These are phyloP conservation scores for Lentinus brumalis DNA, from an alignment of 768 basidiomycete genomes.

Conservation along the genomic window DNA sequence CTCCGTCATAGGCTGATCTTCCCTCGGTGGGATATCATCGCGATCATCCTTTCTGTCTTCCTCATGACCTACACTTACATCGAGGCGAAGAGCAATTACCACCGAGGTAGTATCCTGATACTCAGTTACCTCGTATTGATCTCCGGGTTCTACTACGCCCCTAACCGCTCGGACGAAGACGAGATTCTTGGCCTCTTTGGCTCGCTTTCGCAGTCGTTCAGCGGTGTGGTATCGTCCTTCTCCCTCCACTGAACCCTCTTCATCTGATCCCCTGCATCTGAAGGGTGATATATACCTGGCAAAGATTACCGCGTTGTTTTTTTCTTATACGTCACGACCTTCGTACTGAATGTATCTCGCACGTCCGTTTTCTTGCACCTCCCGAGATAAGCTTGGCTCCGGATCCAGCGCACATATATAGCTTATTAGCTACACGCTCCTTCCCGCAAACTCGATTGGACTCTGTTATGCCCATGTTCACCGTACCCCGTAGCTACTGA, in stretches of 20 bases:
- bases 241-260: conserved; percentile 1
- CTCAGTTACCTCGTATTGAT: conserved; percentile 91
- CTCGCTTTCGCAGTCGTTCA: conserved; percentile 7
- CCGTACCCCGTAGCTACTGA: no score
- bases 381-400: neutral
- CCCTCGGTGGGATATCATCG: conserved; percentile 97
- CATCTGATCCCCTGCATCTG: conserved; percentile 8
- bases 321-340: neutral
- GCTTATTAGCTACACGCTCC: no score
- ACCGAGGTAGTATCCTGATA: conserved; percentile 93
- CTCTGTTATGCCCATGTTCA: no score
- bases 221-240: conserved; percentile 7
- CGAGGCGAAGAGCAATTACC: conserved; percentile 98
- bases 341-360: neutral
- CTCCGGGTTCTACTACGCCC: conserved; percentile 93
- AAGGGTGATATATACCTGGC: conserved; percentile 29
- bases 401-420: neutral
- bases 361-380: neutral
- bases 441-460: no score
- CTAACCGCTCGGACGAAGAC: conserved; percentile 36
- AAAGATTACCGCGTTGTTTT: neutral
- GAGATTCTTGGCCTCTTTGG: conserved; percentile 16
- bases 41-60: conserved; percentile 94
- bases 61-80: conserved; percentile 98
- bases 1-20: conserved; percentile 76